These are phyloP conservation scores for Paraconiothyrium brasiliense DNA, from an alignment of 2,329 filamentous ascomycete genomes.

Conservation along the genomic window DNA sequence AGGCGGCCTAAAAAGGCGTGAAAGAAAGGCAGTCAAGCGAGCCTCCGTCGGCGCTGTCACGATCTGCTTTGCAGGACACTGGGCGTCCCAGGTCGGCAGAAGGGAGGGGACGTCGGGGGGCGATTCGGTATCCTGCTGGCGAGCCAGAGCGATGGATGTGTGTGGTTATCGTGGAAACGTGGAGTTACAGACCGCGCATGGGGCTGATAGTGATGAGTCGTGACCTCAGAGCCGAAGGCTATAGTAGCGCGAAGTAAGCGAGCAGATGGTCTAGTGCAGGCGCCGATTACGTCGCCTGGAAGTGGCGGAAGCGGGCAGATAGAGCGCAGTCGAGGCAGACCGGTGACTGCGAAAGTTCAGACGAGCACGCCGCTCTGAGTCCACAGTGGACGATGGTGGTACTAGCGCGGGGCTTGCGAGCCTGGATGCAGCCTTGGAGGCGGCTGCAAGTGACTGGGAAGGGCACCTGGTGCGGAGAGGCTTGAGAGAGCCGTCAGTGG, in stretches of 20 bases:
- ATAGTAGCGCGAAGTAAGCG: constrained; percentile 20
- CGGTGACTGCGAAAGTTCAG: constrained; percentile 24
- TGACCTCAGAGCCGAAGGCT: constrained; percentile 14
- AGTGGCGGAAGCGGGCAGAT: constrained; percentile 16
- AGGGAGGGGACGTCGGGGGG: constrained; percentile 44
- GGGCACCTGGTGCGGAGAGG: not conserved
- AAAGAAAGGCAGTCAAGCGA: constrained; percentile 56
- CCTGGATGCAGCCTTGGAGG: constrained; percentile 1
- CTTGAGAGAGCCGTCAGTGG: not conserved
- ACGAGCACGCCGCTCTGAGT: not conserved
- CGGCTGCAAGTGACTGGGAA: not conserved
- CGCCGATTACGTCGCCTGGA: constrained; percentile 14
- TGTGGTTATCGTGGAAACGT: constrained; percentile 17
- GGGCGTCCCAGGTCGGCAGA: constrained; percentile 37
- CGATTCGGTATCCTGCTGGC: constrained; percentile 44
- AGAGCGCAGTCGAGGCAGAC: constrained; percentile 22
- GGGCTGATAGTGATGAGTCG: constrained; percentile 11
- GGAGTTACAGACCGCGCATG: constrained; percentile 26
- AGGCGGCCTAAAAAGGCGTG: constrained; percentile 56
- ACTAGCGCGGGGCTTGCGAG: constrained; percentile 3
- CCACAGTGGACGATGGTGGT: not conserved
- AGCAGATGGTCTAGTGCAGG: constrained; percentile 7
- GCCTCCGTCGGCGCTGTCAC: constrained; percentile 54
- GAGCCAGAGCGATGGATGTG: constrained; percentile 51
- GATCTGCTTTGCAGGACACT: constrained; percentile 45